Conservation (phyloP, 2,329 filamentous ascomycete species). For the Whalleya microplaca region DNA sequence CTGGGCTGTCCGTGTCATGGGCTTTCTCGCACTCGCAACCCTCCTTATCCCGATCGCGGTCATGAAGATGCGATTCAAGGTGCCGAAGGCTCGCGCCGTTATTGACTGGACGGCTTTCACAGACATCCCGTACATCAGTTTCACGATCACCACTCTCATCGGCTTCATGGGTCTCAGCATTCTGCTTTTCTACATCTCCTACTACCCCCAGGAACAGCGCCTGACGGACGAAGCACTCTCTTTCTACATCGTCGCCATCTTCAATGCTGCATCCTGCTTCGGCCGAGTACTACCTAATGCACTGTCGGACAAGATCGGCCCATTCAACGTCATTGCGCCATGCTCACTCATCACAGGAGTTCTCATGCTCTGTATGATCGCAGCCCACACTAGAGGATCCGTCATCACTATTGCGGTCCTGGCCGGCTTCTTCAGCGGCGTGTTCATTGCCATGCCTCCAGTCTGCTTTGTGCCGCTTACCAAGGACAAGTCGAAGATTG, state of each 20-base stretch:
- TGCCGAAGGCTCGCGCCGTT: conserved; percentile 41
- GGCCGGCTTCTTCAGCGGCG: conserved; percentile 45
- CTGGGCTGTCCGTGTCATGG: conserved; percentile 25
- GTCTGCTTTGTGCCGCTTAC: conserved; percentile 43
- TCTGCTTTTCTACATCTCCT: conserved; percentile 48
- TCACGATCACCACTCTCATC: conserved; percentile 31
- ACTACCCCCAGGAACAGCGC: conserved; percentile 29
- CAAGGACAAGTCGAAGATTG: conserved; percentile 42
- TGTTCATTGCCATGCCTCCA: conserved; percentile 45
- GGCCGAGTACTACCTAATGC: conserved; percentile 43
- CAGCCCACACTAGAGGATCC: conserved; percentile 36
- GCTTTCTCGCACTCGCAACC: conserved; percentile 24
- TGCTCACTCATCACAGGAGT: conserved; percentile 38
- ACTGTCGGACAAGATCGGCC: conserved; percentile 42
- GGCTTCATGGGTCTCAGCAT: conserved; percentile 50
- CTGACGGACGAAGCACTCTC: conserved; percentile 26
- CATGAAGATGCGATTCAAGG: conserved; percentile 43
- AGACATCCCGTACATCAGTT: conserved; percentile 43
- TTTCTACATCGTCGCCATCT: conserved; percentile 45
- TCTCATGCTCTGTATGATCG: conserved; percentile 42
- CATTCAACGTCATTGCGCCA: conserved; percentile 42
- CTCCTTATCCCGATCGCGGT: conserved; percentile 35
- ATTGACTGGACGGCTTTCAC: conserved; percentile 46
- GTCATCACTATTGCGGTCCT: conserved; percentile 39
- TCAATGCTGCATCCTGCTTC: conserved; percentile 44